These are phyloP conservation scores for Obba rivulosa DNA, from an alignment of 768 basidiomycete genomes.

Conservation along the genomic window DNA sequence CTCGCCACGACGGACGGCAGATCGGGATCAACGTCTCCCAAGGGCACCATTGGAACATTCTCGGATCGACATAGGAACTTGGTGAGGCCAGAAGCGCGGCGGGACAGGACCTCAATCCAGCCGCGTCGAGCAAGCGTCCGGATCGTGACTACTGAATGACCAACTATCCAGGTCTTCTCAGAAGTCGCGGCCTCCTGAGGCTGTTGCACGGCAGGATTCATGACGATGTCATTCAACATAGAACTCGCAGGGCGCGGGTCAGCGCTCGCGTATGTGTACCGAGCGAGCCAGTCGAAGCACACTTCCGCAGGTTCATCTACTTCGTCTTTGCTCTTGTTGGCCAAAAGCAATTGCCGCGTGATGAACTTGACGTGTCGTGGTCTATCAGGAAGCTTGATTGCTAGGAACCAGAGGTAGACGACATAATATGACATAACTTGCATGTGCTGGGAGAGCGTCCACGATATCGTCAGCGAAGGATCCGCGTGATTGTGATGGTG, in stretches of 20 bases:
- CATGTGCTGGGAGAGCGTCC: slow-evolving; percentile 88
- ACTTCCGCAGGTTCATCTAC: slow-evolving; percentile 92
- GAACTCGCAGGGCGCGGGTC: slow-evolving; percentile 86
- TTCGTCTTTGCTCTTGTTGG: slow-evolving; percentile 60
- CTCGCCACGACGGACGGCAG: slow-evolving; percentile 63
- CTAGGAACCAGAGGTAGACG: slow-evolving; percentile 93
- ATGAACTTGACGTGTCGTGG: slow-evolving; percentile 81
- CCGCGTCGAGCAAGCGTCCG: slow-evolving; percentile 66
- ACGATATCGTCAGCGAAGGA: slow-evolving; percentile 58
- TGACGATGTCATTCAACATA: slow-evolving; percentile 72
- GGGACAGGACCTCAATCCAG: slow-evolving; percentile 83
- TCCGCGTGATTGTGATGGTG: slow-evolving; percentile 77
- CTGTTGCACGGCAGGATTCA: slow-evolving; percentile 40
- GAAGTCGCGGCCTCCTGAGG: slow-evolving; percentile 35
- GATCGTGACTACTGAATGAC: slow-evolving; percentile 81
- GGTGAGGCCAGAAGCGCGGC: slow-evolving; percentile 86
- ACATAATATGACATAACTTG: slow-evolving; percentile 85
- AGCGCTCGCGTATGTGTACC: slow-evolving; percentile 91
- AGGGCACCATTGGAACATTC: slow-evolving; percentile 80
- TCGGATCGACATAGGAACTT: slow-evolving; percentile 81
- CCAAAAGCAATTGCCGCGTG: slow-evolving; percentile 77
- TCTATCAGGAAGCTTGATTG: slow-evolving; percentile 76
- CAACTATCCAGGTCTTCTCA: slow-evolving; percentile 83
- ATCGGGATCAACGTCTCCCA: slow-evolving; percentile 84
- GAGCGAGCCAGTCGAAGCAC: slow-evolving; percentile 95